Base-by-base conservation (phyloP, 257 asterid genomes). In the Ballota nigra region DNA sequence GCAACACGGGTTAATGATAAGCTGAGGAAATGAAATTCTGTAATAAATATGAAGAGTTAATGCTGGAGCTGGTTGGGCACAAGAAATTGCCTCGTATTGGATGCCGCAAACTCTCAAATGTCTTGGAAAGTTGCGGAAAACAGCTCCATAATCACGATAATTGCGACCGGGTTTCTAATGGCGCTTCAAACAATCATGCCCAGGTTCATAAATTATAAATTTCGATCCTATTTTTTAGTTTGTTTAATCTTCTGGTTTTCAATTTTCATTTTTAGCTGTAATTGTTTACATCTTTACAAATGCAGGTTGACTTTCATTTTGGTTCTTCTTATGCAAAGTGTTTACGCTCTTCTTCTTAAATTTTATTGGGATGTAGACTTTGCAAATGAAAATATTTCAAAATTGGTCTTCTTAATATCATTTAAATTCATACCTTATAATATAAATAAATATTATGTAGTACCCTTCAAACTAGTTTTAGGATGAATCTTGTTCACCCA, bases 11-110 rank as follows among this genome's bases (percentile, higher is more conserved):
- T 20, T 29, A n/a, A 10, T 13, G 72, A n/a, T n/a, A n/a, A n/a
- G n/a, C n/a, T n/a, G n/a, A n/a, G 47, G 8, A 12, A 6, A 73
- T 73, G 78, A 65, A 73, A 33, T 73, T 73, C 67, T 73, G 78
- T 12, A 65, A 16, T 12, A 55, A 73, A 53, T 55, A 73, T 53
- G 72, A 73, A 33, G 78, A 73, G 67, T 55, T 55, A 34, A 64
- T 65, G 67, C 67, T 51, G 58, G 66, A 60, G 47, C 33, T 72
- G 47, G 22, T 72, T 36, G 71, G 71, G 71, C 66, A 65, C 28
- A 73, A 53, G 59, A 73, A 73, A 24, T 38, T 64, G 11, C 77
- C 77, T 38, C 66, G 60, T 52, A 64, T 73, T 73, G 71, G 60
- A 4, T 64, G 72, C 26, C 47, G 43, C 9, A 26, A 15, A 15